A percentile compares a stretch with the other conserved stretches of the same genome.
phyloP scores from a whole-genome alignment of 352 stramenopile genomes.

The Phytopythium oedochilum region DNA sequence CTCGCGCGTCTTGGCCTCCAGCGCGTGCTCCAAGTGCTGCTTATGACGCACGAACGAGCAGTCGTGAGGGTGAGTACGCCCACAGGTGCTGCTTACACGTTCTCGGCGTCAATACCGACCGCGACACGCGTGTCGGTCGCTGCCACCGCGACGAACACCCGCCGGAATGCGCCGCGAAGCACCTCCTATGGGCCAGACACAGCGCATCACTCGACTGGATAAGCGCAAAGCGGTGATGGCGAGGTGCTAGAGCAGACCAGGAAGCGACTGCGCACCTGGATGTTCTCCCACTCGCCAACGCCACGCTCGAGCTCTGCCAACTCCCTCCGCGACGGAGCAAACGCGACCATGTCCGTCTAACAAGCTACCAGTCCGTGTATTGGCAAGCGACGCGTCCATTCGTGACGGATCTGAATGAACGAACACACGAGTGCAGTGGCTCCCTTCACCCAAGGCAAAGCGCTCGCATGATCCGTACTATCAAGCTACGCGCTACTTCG shows the following conservation, averaged over 20 bases:
- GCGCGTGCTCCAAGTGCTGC: slow-evolving; percentile 17
- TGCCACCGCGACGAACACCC: slow-evolving; percentile 21
- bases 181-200: slow-evolving; percentile 28
- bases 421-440: too few relatives aligned
- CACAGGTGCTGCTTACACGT: too few relatives aligned
- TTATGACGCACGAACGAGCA: not conserved
- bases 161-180: slow-evolving; percentile 36
- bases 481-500: too few relatives aligned
- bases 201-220: not conserved
- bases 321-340: slow-evolving; percentile 11
- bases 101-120: slow-evolving; percentile 7
- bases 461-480: too few relatives aligned
- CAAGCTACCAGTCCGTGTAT: too few relatives aligned
- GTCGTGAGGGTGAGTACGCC: too few relatives aligned
- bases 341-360: not conserved
- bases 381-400: too few relatives aligned
- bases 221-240: not conserved
- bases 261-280: too few relatives aligned
- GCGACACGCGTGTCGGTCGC: slow-evolving; percentile 16
- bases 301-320: slow-evolving; percentile 33
- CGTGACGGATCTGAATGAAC: not conserved
- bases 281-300: slow-evolving; percentile 62
- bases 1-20: slow-evolving; percentile 8
- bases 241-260: not conserved
- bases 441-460: too few relatives aligned